A percentile compares a stretch with the other conserved stretches of the same genome.
These are phyloP conservation scores for Perilla frutescens DNA, from an alignment of 257 asterid species.

Conservation along the genomic window DNA sequence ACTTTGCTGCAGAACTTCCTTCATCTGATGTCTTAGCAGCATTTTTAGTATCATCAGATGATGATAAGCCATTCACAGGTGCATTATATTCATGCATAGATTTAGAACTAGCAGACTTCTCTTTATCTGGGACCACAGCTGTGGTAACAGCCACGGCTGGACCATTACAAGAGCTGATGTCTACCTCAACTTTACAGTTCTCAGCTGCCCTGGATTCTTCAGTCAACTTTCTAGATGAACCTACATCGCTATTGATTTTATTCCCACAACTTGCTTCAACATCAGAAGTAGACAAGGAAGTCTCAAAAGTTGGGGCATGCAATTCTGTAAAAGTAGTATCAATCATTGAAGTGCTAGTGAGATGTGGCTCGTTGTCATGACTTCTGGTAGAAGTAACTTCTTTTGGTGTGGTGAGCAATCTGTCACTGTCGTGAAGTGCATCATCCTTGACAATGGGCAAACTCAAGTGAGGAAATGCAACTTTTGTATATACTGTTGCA, in stretches of 20 bases:
- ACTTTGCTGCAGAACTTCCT: constrained; percentile 39
- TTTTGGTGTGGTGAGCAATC: constrained; percentile 31
- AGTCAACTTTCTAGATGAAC: constrained; percentile 17
- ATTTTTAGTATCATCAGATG: constrained; percentile 32
- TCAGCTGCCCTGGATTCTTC: constrained; percentile 36
- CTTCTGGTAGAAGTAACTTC: constrained; percentile 36
- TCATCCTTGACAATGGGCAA: constrained; percentile 43
- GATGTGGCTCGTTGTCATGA: constrained; percentile 24
- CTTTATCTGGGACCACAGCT: constrained; percentile 31
- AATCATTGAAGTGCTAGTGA: constrained; percentile 16
- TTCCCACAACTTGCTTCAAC: constrained; percentile 41
- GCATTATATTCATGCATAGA: constrained; percentile 29
- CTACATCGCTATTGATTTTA: constrained; percentile 5
- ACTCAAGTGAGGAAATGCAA: constrained; percentile 43
- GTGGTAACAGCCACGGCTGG: constrained; percentile 38
- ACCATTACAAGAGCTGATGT: constrained; percentile 31
- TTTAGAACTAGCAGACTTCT: constrained; percentile 29
- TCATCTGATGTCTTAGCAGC: constrained; percentile 44
- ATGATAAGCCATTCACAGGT: constrained; percentile 33
- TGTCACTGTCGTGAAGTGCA: constrained; percentile 34
- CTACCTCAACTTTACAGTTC: constrained; percentile 35
- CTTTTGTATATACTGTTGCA: constrained; percentile 36
- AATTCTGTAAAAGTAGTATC: constrained; percentile 14
- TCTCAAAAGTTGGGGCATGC: constrained; percentile 6
- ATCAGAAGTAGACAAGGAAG: constrained; percentile 36